phyloP scores from a whole-genome alignment of 495 filamentous ascomycete species.

The Neurospora intermedia region DNA sequence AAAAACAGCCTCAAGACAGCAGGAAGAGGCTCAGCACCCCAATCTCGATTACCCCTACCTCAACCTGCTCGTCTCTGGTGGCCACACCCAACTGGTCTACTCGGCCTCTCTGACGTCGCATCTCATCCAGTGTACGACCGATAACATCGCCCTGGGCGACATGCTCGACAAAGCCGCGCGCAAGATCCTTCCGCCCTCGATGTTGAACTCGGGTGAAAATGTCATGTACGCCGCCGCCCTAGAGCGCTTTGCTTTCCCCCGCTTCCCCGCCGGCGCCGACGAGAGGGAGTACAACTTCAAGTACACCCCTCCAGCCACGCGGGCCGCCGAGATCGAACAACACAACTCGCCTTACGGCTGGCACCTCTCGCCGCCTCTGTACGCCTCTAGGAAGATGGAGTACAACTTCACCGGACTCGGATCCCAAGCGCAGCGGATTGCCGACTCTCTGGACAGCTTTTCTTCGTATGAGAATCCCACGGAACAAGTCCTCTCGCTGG shows the following conservation, averaged over 20 bases:
- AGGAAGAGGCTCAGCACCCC: not conserved
- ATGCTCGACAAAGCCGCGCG: constrained; percentile 76
- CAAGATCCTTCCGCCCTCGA: constrained; percentile 48
- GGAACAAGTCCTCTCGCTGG: not conserved
- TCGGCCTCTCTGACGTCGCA: constrained; percentile 56
- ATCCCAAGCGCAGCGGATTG: constrained; percentile 17
- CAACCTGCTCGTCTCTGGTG: constrained; percentile 82
- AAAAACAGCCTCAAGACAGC: not conserved
- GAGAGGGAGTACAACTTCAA: constrained; percentile 28
- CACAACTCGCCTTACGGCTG: constrained; percentile 18
- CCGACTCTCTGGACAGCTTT: not conserved
- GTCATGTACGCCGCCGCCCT: constrained; percentile 72
- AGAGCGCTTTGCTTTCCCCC: constrained; percentile 68
- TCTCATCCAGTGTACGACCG: constrained; percentile 54
- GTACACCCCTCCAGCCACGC: constrained; percentile 44
- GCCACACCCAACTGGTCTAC: constrained; percentile 77
- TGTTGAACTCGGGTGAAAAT: constrained; percentile 32
- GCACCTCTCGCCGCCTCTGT: constrained; percentile 26
- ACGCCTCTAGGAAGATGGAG: constrained; percentile 15
- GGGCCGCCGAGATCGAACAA: constrained; percentile 40
- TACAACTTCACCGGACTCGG: constrained; percentile 32
- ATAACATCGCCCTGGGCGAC: constrained; percentile 74
- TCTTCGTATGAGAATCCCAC: not conserved
- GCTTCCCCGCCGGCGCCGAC: constrained; percentile 8
- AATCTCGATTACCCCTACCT: constrained; percentile 66